Evolutionary conservation across 495 filamentous ascomycete genomes (phyloP), one percentile per base, ranked within the genome.

Genomic region (Daldinia caldariorum): DNA sequence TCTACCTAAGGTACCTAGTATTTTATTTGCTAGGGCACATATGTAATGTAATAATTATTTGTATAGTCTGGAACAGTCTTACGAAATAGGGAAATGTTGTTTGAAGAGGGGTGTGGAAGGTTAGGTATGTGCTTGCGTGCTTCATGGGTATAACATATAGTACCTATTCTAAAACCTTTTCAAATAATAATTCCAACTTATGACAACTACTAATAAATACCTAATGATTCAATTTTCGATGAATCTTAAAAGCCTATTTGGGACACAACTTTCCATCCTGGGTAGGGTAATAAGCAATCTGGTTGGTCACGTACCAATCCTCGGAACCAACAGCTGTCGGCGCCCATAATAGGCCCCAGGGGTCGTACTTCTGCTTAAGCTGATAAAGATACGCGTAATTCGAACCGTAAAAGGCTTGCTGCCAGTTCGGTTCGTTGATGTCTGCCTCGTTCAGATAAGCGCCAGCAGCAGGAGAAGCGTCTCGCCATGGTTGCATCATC

Each of bases 381-480:
- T 63, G 47, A 18, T 77, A 75, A 26, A 87, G 74, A 3, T 73
- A 73, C 0, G 54, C 51, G 61, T 85, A 86, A 50, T 81, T 79
- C 0, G 56, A 67, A 34, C 77, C 87, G 58, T 84, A 90, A 76
- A 88, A 89, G 0, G 82, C 77, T 73, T 85, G 76, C 72, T 89
- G 83, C 79, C 83, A 89, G 70, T 87, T 75, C 0, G 85, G 85
- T 69, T 89, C 85, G 37, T 81, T 76, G 53, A 83, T 78, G 73
- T 89, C 84, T 14, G 76, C 80, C 73, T 85, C 80, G 26, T 70
- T 73, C 14, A 81, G 67, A 61, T 82, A 82, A 1, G 77, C 80
- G 0, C 81, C 80, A 22, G 76, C 69, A 4, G 71, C 72, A 9
- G 80, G 80, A 3, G 70, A 61, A 4, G 56, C 70, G 13, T 72